These are phyloP conservation scores for Azolla pinnata DNA, from an alignment of 75 land plant genomes.

Conservation along the genomic window DNA sequence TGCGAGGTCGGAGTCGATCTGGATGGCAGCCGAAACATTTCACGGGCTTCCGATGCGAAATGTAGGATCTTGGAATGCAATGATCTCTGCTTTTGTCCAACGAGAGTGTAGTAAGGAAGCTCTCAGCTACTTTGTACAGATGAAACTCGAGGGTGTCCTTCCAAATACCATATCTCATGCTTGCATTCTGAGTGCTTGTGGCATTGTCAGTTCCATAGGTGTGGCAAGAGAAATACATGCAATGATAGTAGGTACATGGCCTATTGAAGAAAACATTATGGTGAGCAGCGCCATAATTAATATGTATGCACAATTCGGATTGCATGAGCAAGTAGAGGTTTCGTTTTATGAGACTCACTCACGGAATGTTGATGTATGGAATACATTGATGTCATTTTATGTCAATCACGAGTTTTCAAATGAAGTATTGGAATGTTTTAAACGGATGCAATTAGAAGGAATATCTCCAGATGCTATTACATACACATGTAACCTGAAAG, in stretches of 20 bases:
- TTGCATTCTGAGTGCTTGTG: slow-evolving; percentile 45
- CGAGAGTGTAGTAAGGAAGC: slow-evolving; percentile 34
- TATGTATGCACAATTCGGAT: slow-evolving; percentile 8
- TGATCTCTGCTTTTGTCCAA: slow-evolving; percentile 37
- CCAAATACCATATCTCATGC: slow-evolving; percentile 49
- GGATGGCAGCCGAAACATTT: slow-evolving; percentile 36
- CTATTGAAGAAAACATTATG: slow-evolving; percentile 9
- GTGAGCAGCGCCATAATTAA: slow-evolving; percentile 4
- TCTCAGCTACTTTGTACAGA: slow-evolving; percentile 19
- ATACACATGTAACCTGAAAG: slow-evolving; percentile 40
- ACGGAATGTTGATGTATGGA: slow-evolving; percentile 57
- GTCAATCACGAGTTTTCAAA: slow-evolving; percentile 16
- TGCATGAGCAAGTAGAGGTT: background rate
- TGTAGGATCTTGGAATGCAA: slow-evolving; percentile 53
- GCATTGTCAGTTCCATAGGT: slow-evolving; percentile 6
- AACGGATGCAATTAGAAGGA: slow-evolving; percentile 26
- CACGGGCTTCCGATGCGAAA: slow-evolving; percentile 39
- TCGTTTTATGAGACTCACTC: slow-evolving; percentile 11
- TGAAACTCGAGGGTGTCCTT: slow-evolving; percentile 25
- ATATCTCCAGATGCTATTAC: slow-evolving; percentile 41
- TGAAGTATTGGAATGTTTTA: slow-evolving; percentile 30
- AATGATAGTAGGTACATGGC: slow-evolving; percentile 21
- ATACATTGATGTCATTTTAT: slow-evolving; percentile 44
- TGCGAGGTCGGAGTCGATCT: slow-evolving; percentile 27
- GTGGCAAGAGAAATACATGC: slow-evolving; percentile 41